phyloP scores from a whole-genome alignment of 1,139 yeast genomes.

The Geotrichum siamense region DNA sequence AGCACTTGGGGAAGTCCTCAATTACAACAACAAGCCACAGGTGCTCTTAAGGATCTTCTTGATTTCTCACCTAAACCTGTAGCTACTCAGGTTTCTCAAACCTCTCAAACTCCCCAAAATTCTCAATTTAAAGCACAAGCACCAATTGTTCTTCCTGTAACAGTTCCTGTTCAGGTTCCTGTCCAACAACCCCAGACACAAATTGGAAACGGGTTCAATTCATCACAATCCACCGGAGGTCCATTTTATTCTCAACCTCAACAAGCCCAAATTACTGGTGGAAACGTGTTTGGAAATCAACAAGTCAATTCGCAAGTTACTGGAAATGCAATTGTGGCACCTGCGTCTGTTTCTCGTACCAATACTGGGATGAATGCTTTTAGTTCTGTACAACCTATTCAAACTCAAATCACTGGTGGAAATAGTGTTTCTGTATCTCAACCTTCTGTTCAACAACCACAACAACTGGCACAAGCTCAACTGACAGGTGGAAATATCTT shows the following conservation, averaged over 20 bases:
- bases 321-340: conserved; percentile 12
- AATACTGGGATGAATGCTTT: conserved; percentile 15
- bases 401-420: conserved; percentile 12
- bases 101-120: neutral
- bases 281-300: conserved; percentile 14
- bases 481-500: conserved; percentile 6
- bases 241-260: neutral
- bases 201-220: conserved; percentile 8
- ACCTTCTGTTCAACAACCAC: neutral
- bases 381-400: conserved; percentile 30
- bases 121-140: neutral
- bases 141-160: conserved; percentile 8
- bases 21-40: conserved; percentile 11
- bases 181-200: conserved; percentile 20
- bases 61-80: conserved; percentile 10
- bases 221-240: neutral
- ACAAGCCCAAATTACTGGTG: conserved; percentile 9
- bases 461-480: neutral
- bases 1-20: conserved; percentile 10
- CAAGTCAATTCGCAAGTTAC: conserved; percentile 8
- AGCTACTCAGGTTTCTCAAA: neutral
- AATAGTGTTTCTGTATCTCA: conserved; percentile 5
- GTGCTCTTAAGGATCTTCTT: conserved; percentile 17
- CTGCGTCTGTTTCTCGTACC: neutral
- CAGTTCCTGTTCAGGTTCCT: neutral